Base-by-base conservation (phyloP, 1,284 basidiomycete genomes). In the Rhodotorula sp. region DNA sequence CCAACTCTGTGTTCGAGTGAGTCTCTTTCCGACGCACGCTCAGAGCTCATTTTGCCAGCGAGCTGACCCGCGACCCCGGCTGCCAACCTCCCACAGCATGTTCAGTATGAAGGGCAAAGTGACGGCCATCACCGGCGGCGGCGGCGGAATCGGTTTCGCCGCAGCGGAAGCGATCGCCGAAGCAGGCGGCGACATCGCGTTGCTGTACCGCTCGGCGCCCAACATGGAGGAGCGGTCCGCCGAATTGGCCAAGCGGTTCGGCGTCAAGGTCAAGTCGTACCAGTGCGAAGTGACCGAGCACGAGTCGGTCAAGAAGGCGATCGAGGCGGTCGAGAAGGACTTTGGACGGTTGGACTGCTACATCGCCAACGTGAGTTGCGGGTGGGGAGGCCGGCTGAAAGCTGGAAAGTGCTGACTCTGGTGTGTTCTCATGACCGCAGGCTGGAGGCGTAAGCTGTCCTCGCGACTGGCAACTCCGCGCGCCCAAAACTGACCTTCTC, bases 281-380 rank as follows among this genome's bases (percentile, higher is more conserved):
- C 58, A 72, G 67, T 67, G 66, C 64, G 54, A 68, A 52, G 70
- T 70, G 21, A 59, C 61, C 5, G 66, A 65, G 43, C 72, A 70
- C 48, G 79, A 83, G 12, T 75, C 78, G n/a, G 78, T 84, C 72
- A 79, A 72, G 26, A 75, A 81, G 70, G 78, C 77, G 0, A 84
- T 85, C 64, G 71, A 75, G 56, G 70, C 76, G 60, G 84, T 86
- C 61, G 77, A 84, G 56, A 74, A 81, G 3, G 81, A 84, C 34
- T 72, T 84, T 23, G 83, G 83, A 0, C 77, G 78, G 5, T 79
- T 85, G 58, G 81, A 80, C 51, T 83, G 83, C 20, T 77, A 84
- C 58, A 79, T 85, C 54, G 83, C 84, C 34, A 76, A 76, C 64
- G 61, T 69, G 21, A 57, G 84, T 18, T 29, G 29, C 29, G 29